Evolutionary conservation across 371 early-diverging fungal genomes (phyloP), one percentile per base, ranked within the genome.

Genomic region (Mucor sp.): DNA sequence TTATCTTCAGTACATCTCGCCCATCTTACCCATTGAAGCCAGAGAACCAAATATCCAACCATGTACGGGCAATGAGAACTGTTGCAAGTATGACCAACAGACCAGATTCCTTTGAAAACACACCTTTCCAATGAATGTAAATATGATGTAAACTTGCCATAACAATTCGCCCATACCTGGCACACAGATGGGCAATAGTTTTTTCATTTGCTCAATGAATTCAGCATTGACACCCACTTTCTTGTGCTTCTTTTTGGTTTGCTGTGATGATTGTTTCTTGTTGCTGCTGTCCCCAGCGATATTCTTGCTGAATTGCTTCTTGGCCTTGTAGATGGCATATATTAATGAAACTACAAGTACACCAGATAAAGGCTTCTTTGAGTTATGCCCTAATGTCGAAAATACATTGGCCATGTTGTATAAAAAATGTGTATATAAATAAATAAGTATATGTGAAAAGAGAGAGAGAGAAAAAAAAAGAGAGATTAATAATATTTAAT

Each of bases 181-280:
- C 39, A 92, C 82, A 57, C 85, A 88, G 58, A 93, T 90, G 8
- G 87, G 88, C 60, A 91, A 70, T 35, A 97, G 78, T 69, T 88
- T 89, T 66, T 85, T 85, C 80, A 97, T 86, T 67, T 96, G 92
- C 48, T 90, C 93, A 21, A 93, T 62, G 70, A 94, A 94, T 30
- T 82, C 82, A 11, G 85, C 73, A 72, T 90, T 87, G 30, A 90
- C 90, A 23, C 91, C 91, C 19, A 91, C 89, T 58, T 70, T 69
- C 30, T 67, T 68, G n/a, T 71, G 70, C 37, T 68, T 71, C 25
- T 70, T 70, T 28, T 77, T 64, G 19, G n/a, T 37, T 32, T 21
- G 43, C 41, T 47, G 47, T 41, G 55, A 33, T 27, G 56, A 47
- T 30, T 44, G 58, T 14, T 53, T 50, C 3, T 59, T 60, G 5